phyloP scores from a whole-genome alignment of 306 rosid species.

The Vicia sativa region DNA sequence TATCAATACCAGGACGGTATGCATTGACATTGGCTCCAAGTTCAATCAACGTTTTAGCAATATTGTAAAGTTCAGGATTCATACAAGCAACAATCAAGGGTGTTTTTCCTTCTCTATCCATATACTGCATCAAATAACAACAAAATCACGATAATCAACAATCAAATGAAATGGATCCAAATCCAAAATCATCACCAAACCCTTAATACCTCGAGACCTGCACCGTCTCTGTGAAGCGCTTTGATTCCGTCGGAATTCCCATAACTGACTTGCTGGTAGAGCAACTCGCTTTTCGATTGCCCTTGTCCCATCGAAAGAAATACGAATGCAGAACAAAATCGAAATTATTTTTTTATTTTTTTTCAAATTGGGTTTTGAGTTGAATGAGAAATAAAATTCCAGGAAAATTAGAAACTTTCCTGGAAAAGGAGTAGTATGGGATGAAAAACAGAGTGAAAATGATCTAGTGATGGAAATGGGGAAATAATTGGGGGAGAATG shows the following conservation, averaged over 20 bases:
- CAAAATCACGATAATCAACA: slow-evolving; percentile 33
- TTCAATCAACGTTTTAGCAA: slow-evolving; percentile 75
- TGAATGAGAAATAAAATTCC: slow-evolving; percentile 33
- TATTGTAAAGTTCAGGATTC: slow-evolving; percentile 67
- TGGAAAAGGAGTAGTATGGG: slow-evolving; percentile 31
- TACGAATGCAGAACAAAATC: slow-evolving; percentile 25
- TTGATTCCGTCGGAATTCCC: slow-evolving; percentile 80
- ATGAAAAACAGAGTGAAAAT: slow-evolving; percentile 3
- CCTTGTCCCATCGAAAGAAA: slow-evolving; percentile 71
- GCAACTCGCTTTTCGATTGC: slow-evolving; percentile 79
- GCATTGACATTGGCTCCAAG: slow-evolving; percentile 94
- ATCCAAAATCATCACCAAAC: slow-evolving; percentile 29
- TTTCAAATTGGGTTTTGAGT: not conserved
- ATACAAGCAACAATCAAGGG: slow-evolving; percentile 87
- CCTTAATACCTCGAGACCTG: slow-evolving; percentile 78
- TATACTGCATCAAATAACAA: slow-evolving; percentile 60
- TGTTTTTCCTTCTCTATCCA: slow-evolving; percentile 76
- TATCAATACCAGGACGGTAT: slow-evolving; percentile 93
- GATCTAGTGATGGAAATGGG: not conserved
- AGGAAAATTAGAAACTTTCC: slow-evolving; percentile 48
- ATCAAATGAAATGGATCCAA: slow-evolving; percentile 32
- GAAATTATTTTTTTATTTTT: not conserved
- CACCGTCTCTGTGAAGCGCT: slow-evolving; percentile 76
- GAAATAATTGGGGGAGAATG: not conserved
- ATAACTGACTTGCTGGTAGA: slow-evolving; percentile 81